phyloP scores from a whole-genome alignment of 257 asterid species.

The Capsicum pubescens region DNA sequence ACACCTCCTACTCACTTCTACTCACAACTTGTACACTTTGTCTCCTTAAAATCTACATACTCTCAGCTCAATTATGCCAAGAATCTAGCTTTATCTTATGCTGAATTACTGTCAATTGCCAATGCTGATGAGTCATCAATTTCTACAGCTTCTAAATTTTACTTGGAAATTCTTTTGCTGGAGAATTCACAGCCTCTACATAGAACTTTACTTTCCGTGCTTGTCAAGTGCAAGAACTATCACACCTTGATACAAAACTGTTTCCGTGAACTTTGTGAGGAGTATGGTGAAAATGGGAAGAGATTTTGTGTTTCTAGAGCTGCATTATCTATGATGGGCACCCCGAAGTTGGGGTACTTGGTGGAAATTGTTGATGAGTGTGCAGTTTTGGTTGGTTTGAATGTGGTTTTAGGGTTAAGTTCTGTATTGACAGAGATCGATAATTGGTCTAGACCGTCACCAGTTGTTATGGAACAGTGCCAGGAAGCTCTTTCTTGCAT shows the following conservation, averaged over 20 bases:
- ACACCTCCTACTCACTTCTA: slow-evolving; percentile 56
- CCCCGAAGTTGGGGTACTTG: slow-evolving; percentile 81
- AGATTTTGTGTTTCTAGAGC: slow-evolving; percentile 85
- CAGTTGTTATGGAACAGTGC: slow-evolving; percentile 92
- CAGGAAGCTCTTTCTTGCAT: slow-evolving; percentile 95
- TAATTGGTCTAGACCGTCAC: slow-evolving; percentile 81
- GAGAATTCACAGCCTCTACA: slow-evolving; percentile 90
- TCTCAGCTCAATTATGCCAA: slow-evolving; percentile 83
- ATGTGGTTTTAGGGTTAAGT: slow-evolving; percentile 71
- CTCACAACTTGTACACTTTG: slow-evolving; percentile 59
- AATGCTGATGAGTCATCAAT: slow-evolving; percentile 47
- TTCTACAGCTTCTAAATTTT: slow-evolving; percentile 58
- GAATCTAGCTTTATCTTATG: slow-evolving; percentile 63
- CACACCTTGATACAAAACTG: slow-evolving; percentile 55
- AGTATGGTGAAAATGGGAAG: slow-evolving; percentile 71
- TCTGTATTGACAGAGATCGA: slow-evolving; percentile 60
- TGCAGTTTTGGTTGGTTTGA: slow-evolving; percentile 71
- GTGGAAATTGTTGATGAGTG: slow-evolving; percentile 81
- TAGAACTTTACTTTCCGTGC: slow-evolving; percentile 70
- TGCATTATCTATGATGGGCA: slow-evolving; percentile 89
- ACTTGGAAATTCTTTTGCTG: slow-evolving; percentile 71
- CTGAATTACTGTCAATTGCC: slow-evolving; percentile 53
- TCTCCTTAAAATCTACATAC: slow-evolving; percentile 77
- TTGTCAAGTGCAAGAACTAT: slow-evolving; percentile 63
- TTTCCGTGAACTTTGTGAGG: slow-evolving; percentile 67